phyloP scores from a whole-genome alignment of 805 yeast species.

The Starmerella scarabaei region DNA sequence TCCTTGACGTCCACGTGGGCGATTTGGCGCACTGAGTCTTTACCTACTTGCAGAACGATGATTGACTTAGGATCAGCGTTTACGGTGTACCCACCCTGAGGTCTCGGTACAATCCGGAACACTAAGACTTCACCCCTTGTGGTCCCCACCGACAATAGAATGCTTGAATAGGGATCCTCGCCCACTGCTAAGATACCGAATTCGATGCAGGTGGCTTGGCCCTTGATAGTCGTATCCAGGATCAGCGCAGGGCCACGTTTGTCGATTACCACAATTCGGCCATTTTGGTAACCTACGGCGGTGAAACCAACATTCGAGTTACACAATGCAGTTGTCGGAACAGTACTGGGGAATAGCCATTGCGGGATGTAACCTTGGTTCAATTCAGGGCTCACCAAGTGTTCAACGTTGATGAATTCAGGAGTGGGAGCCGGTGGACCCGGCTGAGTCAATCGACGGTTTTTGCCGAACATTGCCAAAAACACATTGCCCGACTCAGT shows the following conservation, averaged over 20 bases:
- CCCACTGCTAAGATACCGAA: constrained; percentile 61
- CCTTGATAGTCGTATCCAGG: constrained; percentile 26
- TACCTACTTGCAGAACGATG: constrained; percentile 38
- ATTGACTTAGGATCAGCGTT: constrained; percentile 35
- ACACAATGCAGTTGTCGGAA: constrained; percentile 46
- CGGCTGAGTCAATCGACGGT: constrained; percentile 25
- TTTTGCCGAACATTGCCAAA: constrained; percentile 55
- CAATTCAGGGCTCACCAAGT: constrained; percentile 38
- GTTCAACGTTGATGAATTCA: constrained; percentile 34
- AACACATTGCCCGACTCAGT: constrained; percentile 60
- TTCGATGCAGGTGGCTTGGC: constrained; percentile 45
- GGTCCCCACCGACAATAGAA: constrained; percentile 65
- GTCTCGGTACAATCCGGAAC: constrained; percentile 52
- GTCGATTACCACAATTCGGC: constrained; percentile 65
- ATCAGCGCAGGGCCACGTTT: constrained; percentile 61
- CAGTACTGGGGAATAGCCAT: constrained; percentile 33
- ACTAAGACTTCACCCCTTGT: constrained; percentile 55
- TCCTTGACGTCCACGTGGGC: constrained; percentile 44
- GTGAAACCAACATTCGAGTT: constrained; percentile 74
- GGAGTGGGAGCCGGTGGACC: constrained; percentile 16
- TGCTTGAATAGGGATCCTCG: constrained; percentile 57
- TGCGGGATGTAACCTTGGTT: constrained; percentile 53
- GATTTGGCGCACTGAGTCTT: constrained; percentile 41
- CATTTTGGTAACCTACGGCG: constrained; percentile 58
- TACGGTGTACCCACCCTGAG: constrained; percentile 35